These are phyloP conservation scores for Leucosporidium yakuticum DNA, from an alignment of 768 basidiomycete species.

Conservation along the genomic window DNA sequence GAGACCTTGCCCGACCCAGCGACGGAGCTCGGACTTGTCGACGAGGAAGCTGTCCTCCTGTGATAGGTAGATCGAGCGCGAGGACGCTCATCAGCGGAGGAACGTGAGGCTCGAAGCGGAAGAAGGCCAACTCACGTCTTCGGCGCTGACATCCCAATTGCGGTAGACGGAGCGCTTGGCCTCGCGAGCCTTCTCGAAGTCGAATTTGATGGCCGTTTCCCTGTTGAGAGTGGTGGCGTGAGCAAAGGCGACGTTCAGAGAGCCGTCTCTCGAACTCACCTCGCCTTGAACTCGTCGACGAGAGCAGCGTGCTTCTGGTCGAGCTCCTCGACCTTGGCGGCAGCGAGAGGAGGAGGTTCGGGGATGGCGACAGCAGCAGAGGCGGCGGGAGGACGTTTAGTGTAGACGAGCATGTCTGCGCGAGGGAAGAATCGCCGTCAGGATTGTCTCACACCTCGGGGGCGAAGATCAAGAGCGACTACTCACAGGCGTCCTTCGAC, in stretches of 20 bases:
- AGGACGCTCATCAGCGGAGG: not conserved
- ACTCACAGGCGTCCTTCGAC: constrained; percentile 38
- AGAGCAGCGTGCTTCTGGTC: constrained; percentile 56
- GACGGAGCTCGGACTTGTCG: constrained; percentile 56
- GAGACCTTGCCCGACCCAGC: constrained; percentile 53
- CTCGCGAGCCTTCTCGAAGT: constrained; percentile 53
- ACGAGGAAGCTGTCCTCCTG: constrained; percentile 56
- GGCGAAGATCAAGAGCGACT: too few relatives aligned
- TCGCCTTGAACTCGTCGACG: constrained; percentile 51
- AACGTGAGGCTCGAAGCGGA: constrained; percentile 7
- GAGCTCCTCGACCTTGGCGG: constrained; percentile 52
- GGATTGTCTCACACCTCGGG: rapidly evolving
- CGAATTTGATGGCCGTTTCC: constrained; percentile 33
- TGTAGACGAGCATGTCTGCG: constrained; percentile 80
- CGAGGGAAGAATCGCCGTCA: not conserved
- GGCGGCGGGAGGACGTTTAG: constrained; percentile 46
- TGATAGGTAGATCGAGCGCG: constrained; percentile 3
- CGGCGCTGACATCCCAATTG: constrained; percentile 54
- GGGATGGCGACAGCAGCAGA: not conserved
- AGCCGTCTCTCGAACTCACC: constrained; percentile 9
- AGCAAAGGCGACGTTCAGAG: too few relatives aligned
- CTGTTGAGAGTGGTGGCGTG: not conserved
- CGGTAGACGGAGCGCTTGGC: constrained; percentile 59
- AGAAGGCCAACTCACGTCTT: constrained; percentile 48
- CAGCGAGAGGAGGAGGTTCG: constrained; percentile 51